Evolutionary conservation across 305 asterid genomes (phyloP), one percentile per base, ranked within the genome.

Genomic region (Fraxinus ornus): DNA sequence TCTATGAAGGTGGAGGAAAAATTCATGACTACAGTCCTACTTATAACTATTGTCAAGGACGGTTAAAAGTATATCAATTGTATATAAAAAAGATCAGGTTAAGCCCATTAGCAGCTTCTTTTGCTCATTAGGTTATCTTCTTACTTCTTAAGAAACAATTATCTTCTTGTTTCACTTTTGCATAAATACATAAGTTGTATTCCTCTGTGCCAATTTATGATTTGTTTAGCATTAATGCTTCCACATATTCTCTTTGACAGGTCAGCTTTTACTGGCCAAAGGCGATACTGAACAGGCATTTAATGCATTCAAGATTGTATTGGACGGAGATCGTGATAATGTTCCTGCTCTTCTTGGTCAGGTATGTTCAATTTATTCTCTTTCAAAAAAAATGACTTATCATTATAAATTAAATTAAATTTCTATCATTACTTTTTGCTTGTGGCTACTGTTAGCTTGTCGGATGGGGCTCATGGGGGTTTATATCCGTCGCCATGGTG

Each of bases 321-420:
- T 95, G 84, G 98, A 94, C 83, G 97, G 96, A 75, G 97, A 94
- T 84, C 93, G 89, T 74, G 94, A 91, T 84, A 95, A 95, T 78
- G 94, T 94, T 86, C 95, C 97, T 84, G 98, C 98, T 86, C 95
- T 95, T 84, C 97, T 95, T 81, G 98, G 99, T 83, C 98, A 93
- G 94, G 99, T 94, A 91, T 80, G 57, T 84, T 82, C 82, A 84
- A 82, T 71, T 32, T 52, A 62, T 73, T 62, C 80, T 71, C 84
- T 49, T 17, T 75, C 26, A 47, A 47, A 47, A 47, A 47, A 49
- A 15, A 49, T 15, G 60, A 10, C 78, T 66, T 76, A 26, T 55
- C 33, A 19, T 21, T 7, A 57, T 32, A 36, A 49, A 49, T 49
- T 0, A 15, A 49, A 49, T 49, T 15, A 13, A 49, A 49, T 49